These are phyloP conservation scores for Spiraea crenata DNA, from an alignment of 331 rosid species.

Conservation along the genomic window DNA sequence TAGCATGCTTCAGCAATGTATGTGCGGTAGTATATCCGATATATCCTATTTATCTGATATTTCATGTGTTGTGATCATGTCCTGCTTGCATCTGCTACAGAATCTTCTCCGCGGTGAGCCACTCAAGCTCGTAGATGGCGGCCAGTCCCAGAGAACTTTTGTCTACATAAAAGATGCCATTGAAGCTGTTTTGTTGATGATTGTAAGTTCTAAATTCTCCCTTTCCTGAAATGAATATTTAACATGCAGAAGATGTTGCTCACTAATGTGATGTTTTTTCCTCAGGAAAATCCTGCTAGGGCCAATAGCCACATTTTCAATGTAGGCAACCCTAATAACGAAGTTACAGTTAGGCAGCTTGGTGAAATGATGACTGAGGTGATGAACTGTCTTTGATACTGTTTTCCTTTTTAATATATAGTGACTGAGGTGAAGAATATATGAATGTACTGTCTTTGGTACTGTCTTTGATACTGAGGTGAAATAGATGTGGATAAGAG, in stretches of 20 bases:
- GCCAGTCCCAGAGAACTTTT: constrained; percentile 89
- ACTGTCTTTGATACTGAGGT: not conserved
- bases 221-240: not conserved
- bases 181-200: constrained; percentile 91
- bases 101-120: constrained; percentile 86
- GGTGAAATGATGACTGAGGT: constrained; percentile 95
- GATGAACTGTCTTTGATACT: constrained; percentile 23
- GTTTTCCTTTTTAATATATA: not conserved
- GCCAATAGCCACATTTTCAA: constrained; percentile 86
- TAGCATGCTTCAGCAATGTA: constrained; percentile 94
- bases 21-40: constrained; percentile 21
- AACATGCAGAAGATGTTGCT: constrained; percentile 13
- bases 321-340: constrained; percentile 94
- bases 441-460: constrained; percentile 4
- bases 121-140: constrained; percentile 95
- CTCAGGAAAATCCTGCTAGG: constrained; percentile 85
- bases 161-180: constrained; percentile 87
- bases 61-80: constrained; percentile 18
- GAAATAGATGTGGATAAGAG: constrained; percentile 5
- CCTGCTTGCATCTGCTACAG: constrained; percentile 39
- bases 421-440: constrained; percentile 60
- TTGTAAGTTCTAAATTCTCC: constrained; percentile 40
- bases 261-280: constrained; percentile 17
- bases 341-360: constrained; percentile 94
- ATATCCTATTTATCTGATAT: not conserved